These are phyloP conservation scores for Letharia columbiana DNA, from an alignment of 495 filamentous ascomycete genomes.

Conservation along the genomic window DNA sequence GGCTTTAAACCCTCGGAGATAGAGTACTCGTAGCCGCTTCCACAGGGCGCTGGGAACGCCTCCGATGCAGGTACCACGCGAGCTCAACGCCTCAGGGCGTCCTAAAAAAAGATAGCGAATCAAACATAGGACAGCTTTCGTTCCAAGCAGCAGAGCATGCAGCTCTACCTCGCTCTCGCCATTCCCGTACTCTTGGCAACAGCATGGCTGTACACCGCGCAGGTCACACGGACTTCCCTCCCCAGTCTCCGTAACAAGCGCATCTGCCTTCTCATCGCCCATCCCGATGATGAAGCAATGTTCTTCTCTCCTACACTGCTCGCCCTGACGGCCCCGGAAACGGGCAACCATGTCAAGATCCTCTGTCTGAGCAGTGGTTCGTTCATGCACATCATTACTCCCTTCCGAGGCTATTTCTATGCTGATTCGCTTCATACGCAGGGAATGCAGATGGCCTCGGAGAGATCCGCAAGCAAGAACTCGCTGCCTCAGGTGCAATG, in stretches of 20 bases:
- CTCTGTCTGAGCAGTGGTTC: slow-evolving; percentile 80
- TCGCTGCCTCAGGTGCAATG: slow-evolving; percentile 62
- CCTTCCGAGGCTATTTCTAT: background rate
- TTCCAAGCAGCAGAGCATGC: slow-evolving; percentile 25
- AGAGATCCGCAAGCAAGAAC: slow-evolving; percentile 69
- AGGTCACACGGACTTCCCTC: slow-evolving; percentile 47
- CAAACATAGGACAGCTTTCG: background rate
- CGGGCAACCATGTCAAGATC: slow-evolving; percentile 86
- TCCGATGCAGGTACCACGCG: background rate
- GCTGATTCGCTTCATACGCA: slow-evolving; percentile 23
- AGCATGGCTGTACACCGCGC: slow-evolving; percentile 48
- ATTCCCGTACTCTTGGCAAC: slow-evolving; percentile 52
- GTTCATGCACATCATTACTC: slow-evolving; percentile 18
- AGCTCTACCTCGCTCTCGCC: slow-evolving; percentile 43
- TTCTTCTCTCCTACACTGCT: slow-evolving; percentile 91
- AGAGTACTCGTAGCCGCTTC: background rate
- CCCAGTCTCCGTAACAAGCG: slow-evolving; percentile 67
- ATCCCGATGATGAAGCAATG: slow-evolving; percentile 99
- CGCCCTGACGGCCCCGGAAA: slow-evolving; percentile 60
- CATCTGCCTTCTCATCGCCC: slow-evolving; percentile 85
- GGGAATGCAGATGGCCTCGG: slow-evolving; percentile 85
- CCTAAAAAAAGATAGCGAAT: background rate
- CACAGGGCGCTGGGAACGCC: background rate
- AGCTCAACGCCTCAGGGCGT: background rate
- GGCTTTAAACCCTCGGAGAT: slow-evolving; percentile 7